phyloP scores from a whole-genome alignment of 495 filamentous ascomycete species.

The Lentithecium fluviatile region DNA sequence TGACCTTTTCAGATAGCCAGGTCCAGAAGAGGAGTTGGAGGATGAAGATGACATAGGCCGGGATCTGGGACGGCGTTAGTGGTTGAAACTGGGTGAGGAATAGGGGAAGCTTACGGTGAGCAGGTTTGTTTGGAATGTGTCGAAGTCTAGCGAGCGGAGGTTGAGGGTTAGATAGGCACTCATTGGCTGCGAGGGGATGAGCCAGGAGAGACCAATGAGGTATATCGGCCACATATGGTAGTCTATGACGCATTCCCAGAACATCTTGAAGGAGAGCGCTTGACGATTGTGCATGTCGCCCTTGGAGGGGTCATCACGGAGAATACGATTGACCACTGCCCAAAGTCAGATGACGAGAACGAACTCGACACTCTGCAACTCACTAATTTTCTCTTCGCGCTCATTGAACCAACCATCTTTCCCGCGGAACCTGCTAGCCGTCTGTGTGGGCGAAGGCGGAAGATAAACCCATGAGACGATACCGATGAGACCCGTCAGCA shows the following conservation, averaged over 20 bases:
- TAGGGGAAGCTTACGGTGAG: conserved; percentile 24
- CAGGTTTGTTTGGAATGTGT: conserved; percentile 37
- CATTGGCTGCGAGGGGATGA: conserved; percentile 30
- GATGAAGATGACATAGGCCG: conserved; percentile 42
- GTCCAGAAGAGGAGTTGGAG: conserved; percentile 56
- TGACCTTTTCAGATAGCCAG: conserved; percentile 57
- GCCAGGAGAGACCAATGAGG: conserved; percentile 38
- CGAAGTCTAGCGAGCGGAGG: conserved; percentile 26
- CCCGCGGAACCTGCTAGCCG: conserved; percentile 33
- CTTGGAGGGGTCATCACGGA: conserved; percentile 40
- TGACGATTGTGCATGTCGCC: conserved; percentile 41
- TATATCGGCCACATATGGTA: conserved; percentile 46
- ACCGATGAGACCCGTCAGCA: conserved; percentile 36
- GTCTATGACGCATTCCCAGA: conserved; percentile 32
- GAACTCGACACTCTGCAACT: neutral
- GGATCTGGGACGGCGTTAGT: conserved; percentile 27
- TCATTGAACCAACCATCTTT: conserved; percentile 41
- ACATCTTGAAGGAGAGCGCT: conserved; percentile 25
- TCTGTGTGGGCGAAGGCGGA: conserved; percentile 38
- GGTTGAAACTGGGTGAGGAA: neutral
- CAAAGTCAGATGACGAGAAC: conserved; percentile 2
- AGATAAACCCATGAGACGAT: conserved; percentile 37
- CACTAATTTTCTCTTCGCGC: conserved; percentile 40
- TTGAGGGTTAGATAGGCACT: conserved; percentile 33
- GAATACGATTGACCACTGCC: conserved; percentile 39